Evolutionary conservation across 2,329 filamentous ascomycete genomes (phyloP).

Genomic region (Periconia macrospinosa): DNA sequence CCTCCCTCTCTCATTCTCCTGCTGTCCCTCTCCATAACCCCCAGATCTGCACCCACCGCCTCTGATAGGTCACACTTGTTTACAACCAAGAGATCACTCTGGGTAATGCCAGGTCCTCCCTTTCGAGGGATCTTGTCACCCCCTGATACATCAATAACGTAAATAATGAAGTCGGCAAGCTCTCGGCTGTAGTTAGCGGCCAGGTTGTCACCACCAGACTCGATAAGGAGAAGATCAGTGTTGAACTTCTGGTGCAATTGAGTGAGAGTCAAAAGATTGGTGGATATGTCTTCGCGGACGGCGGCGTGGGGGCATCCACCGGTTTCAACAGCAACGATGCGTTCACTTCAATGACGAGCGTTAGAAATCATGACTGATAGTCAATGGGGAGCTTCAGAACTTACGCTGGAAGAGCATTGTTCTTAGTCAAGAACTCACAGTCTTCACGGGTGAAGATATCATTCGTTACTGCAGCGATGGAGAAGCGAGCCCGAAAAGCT

Average conservation of each 20-base stretch:
- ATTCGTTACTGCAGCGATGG: slow-evolving; percentile 94
- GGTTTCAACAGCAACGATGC: slow-evolving; percentile 95
- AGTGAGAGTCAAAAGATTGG: slow-evolving; percentile 90
- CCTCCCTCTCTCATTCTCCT: slow-evolving; percentile 93
- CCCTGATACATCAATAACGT: slow-evolving; percentile 95
- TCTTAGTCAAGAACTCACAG: slow-evolving; percentile 90
- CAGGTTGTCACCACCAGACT: slow-evolving; percentile 93
- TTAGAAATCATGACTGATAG: neutral
- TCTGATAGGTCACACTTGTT: slow-evolving; percentile 97
- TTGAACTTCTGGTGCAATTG: slow-evolving; percentile 79
- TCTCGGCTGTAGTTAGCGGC: slow-evolving; percentile 96
- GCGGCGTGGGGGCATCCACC: slow-evolving; percentile 96
- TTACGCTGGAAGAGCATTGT: slow-evolving; percentile 76
- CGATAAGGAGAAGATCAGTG: slow-evolving; percentile 87
- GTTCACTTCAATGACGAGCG: slow-evolving; percentile 43
- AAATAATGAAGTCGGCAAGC: slow-evolving; percentile 96
- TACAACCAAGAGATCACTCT: slow-evolving; percentile 88
- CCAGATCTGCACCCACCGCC: slow-evolving; percentile 84
- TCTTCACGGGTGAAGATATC: slow-evolving; percentile 98
- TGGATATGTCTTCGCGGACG: slow-evolving; percentile 93
- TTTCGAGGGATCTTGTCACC: slow-evolving; percentile 97
- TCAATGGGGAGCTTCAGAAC: neutral
- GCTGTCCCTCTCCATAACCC: slow-evolving; percentile 92
- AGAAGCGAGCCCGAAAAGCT: slow-evolving; percentile 77
- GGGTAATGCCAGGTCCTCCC: slow-evolving; percentile 94